phyloP scores from a whole-genome alignment of 495 filamentous ascomycete species.

The Daldinia childiae region DNA sequence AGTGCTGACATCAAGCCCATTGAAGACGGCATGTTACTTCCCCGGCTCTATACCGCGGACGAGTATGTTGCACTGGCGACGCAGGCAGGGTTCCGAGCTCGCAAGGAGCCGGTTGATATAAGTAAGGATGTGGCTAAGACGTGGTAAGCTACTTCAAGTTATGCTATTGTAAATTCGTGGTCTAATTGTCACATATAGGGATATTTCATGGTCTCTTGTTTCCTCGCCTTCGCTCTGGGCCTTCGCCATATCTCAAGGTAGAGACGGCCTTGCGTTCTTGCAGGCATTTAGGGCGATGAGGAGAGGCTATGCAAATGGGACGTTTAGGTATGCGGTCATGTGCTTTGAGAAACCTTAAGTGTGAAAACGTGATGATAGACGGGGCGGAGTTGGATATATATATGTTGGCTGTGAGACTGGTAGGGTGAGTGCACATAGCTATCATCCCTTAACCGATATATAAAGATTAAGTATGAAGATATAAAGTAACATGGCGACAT shows the following conservation, averaged over 20 bases:
- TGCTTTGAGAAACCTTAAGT: constrained; percentile 58
- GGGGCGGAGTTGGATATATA: neutral
- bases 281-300: constrained; percentile 69
- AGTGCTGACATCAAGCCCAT: constrained; percentile 64
- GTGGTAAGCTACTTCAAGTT: constrained; percentile 54
- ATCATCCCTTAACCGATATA: neutral
- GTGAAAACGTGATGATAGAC: neutral
- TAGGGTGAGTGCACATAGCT: neutral
- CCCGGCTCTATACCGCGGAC: constrained; percentile 58
- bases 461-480: neutral
- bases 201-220: constrained; percentile 67
- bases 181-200: constrained; percentile 49
- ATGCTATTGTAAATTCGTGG: neutral
- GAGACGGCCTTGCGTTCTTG: constrained; percentile 66
- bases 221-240: constrained; percentile 66
- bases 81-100: constrained; percentile 54
- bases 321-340: constrained; percentile 67
- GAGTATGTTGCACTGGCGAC: constrained; percentile 61
- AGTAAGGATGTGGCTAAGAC: constrained; percentile 65
- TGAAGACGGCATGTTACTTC: constrained; percentile 68
- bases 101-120: constrained; percentile 61
- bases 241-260: constrained; percentile 64
- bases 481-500: neutral
- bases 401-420: neutral
- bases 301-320: constrained; percentile 65